These are phyloP conservation scores for Carex myosuroides DNA, from an alignment of 176 grass and related monocot genomes.

Conservation along the genomic window DNA sequence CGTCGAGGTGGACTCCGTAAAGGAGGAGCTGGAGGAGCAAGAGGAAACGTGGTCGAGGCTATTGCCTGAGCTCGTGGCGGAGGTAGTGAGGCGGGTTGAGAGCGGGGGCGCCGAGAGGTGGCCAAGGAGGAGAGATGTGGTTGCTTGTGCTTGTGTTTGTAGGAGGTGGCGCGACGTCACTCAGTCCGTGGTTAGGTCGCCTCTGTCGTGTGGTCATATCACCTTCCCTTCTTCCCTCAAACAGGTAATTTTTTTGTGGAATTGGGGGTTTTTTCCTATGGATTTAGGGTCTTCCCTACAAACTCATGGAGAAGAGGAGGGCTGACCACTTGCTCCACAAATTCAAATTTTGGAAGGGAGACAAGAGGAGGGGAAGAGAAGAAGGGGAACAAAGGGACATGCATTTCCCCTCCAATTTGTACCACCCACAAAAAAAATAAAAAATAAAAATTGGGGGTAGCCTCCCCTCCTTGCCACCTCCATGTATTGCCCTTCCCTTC, in stretches of 20 bases:
- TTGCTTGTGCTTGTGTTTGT: slow-evolving; percentile 78
- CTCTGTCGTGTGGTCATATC: slow-evolving; percentile 70
- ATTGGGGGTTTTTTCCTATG: not conserved
- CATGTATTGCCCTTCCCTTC: not conserved
- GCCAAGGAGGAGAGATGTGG: slow-evolving; percentile 71
- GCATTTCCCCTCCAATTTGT: not conserved
- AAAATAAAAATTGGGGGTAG: not conserved
- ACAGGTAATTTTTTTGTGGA: slow-evolving; percentile 37
- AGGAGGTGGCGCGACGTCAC: slow-evolving; percentile 58
- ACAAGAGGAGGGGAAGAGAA: not conserved
- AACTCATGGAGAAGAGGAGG: not conserved
- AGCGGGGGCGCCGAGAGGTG: slow-evolving; percentile 57
- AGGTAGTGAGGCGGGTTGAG: slow-evolving; percentile 72
- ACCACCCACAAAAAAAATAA: not conserved
- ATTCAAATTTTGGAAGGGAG: not conserved
- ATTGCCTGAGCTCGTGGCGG: slow-evolving; percentile 67
- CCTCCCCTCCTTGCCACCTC: not conserved
- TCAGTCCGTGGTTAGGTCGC: slow-evolving; percentile 42
- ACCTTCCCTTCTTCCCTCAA: slow-evolving; percentile 92
- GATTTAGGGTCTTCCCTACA: not conserved
- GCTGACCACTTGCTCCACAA: not conserved
- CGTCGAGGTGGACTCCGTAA: slow-evolving; percentile 18
- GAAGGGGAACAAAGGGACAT: not conserved
- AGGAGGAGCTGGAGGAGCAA: slow-evolving; percentile 24
- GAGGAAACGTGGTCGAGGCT: slow-evolving; percentile 66